Conservation (phyloP, 192 early-diverging fungal genomes). For the Backusella parvicylindrica region DNA sequence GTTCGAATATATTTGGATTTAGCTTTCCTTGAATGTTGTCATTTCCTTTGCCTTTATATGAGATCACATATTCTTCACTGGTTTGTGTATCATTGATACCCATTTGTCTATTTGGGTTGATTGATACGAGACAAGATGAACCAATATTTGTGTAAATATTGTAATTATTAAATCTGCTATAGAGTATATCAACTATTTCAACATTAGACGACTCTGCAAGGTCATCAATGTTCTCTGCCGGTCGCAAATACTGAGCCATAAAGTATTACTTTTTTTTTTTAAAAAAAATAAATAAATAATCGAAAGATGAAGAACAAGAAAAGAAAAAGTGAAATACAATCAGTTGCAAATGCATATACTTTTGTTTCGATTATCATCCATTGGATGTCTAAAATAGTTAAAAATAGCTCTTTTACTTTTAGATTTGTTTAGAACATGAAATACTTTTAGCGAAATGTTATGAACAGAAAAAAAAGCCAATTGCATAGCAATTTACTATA, state of each 20-base stretch:
- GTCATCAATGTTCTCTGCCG: neutral
- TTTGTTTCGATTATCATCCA: neutral
- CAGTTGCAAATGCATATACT: neutral
- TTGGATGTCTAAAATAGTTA: neutral
- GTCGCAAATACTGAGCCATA: neutral
- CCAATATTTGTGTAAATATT: constrained; percentile 50
- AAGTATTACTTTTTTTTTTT: neutral
- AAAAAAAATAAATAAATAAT: neutral
- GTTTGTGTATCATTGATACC: constrained; percentile 42
- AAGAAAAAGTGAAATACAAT: neutral
- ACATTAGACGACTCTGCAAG: neutral
- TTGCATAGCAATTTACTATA: neutral
- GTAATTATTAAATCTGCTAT: constrained; percentile 50
- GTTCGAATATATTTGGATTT: constrained; percentile 63
- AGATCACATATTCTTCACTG: constrained; percentile 47
- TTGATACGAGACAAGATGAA: constrained; percentile 40
- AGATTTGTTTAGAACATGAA: neutral
- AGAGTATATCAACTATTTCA: constrained; percentile 16
- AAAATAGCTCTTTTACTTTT: neutral
- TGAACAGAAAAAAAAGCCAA: neutral
- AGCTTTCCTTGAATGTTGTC: constrained; percentile 34
- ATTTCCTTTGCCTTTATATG: constrained; percentile 43
- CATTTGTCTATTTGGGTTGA: constrained; percentile 49
- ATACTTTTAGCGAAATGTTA: neutral
- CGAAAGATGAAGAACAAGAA: neutral